These are phyloP conservation scores for Cyclostephanos tholiformis DNA, from an alignment of 108 stramenopile species.

Conservation along the genomic window DNA sequence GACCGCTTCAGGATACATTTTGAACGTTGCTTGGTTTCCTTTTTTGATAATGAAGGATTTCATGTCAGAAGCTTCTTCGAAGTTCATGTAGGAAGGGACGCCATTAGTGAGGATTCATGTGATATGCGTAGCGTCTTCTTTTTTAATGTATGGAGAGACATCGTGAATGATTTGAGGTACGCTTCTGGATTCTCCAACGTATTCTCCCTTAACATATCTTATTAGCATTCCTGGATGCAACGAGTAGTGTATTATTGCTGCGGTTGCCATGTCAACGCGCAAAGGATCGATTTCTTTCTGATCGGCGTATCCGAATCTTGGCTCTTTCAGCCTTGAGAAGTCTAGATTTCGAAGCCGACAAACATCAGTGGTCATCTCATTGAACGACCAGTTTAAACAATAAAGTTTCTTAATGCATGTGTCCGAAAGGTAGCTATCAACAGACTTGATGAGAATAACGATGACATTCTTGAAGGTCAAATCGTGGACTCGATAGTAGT, in stretches of 20 bases:
- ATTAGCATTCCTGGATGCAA: neutral
- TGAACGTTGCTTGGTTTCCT: too few relatives aligned
- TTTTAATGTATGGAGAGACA: neutral
- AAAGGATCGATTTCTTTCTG: neutral
- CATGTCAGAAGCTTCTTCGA: neutral
- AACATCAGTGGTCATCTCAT: neutral
- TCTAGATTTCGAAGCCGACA: neutral
- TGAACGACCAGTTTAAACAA: neutral
- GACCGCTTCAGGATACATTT: conserved; percentile 11
- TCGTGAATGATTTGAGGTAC: neutral
- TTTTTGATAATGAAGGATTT: neutral
- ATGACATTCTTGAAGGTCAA: neutral
- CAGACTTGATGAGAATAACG: neutral
- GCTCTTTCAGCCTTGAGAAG: neutral
- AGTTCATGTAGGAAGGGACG: neutral
- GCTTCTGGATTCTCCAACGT: conserved; percentile 5
- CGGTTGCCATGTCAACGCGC: neutral
- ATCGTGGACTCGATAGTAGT: neutral
- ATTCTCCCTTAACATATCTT: conserved; percentile 3
- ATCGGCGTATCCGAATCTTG: neutral
- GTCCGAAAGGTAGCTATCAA: neutral
- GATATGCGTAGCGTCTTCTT: conserved; percentile 7
- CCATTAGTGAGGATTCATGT: conserved; percentile 3
- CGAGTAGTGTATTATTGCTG: conserved; percentile 6
- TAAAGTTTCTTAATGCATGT: neutral